Evolutionary conservation across 805 yeast genomes (phyloP).

Genomic region (Spathaspora passalidarum): DNA sequence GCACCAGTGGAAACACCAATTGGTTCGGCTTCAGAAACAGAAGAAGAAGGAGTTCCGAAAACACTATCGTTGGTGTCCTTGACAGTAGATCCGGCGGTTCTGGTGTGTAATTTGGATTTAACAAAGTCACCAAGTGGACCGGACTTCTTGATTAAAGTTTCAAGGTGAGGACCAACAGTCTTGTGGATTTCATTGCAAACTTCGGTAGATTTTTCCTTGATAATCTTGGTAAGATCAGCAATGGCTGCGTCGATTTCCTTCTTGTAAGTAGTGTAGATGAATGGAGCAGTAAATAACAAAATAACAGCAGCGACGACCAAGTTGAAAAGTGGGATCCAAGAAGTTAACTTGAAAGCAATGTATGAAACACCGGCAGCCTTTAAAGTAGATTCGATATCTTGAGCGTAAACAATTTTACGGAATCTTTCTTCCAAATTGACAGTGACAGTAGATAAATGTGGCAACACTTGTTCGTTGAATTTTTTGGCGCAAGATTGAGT

Average conservation of each 20-base stretch:
- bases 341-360: slow-evolving; percentile 66
- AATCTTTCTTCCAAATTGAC: slow-evolving; percentile 51
- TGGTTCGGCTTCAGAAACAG: slow-evolving; percentile 25
- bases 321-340: slow-evolving; percentile 71
- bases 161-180: slow-evolving; percentile 55
- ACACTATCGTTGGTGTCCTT: slow-evolving; percentile 27
- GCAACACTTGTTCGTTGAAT: slow-evolving; percentile 38
- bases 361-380: slow-evolving; percentile 68
- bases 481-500: slow-evolving; percentile 29
- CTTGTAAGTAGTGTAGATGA: slow-evolving; percentile 69
- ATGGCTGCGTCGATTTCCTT: slow-evolving; percentile 70
- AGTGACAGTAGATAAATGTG: slow-evolving; percentile 41
- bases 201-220: slow-evolving; percentile 51
- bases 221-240: slow-evolving; percentile 40
- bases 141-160: slow-evolving; percentile 53
- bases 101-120: slow-evolving; percentile 54
- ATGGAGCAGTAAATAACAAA: slow-evolving; percentile 71
- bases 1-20: slow-evolving; percentile 30
- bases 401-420: slow-evolving; percentile 62
- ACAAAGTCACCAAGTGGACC: slow-evolving; percentile 67
- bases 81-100: slow-evolving; percentile 74
- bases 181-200: slow-evolving; percentile 33
- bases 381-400: slow-evolving; percentile 68
- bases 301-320: slow-evolving; percentile 57
- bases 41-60: slow-evolving; percentile 22